Base-by-base conservation (phyloP, 352 stramenopile genomes). In the Lagenidium giganteum region DNA sequence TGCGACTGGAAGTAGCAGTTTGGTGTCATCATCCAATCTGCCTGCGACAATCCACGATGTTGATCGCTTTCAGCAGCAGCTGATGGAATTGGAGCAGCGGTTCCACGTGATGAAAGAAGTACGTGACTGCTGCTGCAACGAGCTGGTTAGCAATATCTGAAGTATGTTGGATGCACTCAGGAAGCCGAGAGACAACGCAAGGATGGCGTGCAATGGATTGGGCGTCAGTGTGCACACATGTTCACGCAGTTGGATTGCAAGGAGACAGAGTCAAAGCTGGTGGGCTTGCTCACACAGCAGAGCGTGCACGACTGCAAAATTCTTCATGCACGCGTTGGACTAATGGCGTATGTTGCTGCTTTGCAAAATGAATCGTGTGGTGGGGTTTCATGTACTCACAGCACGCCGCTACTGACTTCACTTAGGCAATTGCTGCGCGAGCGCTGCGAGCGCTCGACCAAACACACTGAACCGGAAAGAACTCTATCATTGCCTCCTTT, bases 181-280 rank as follows among this genome's bases (percentile, higher is more conserved):
- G 41, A 23, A 9, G 67, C 65, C 1, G 67, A 83, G 28, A 16
- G 7, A 3, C 62, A 65, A 20, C 54, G 61, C 16, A 82, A 76
- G 34, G 55, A 73, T 7, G 51, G 50, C 8, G 77, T 82, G 65
- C 42, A 65, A 24, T 80, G 60, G 67, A 83, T 86, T 31, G 65
- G 64, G 0, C 49, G 62, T 5, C 70, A 83, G 39, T 86, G 73
- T 18, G 70, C 65, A 14, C 67, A 80, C 39, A 47, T 86, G 57
- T 82, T 82, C 35, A 67, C 56, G 13, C 73, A 83, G 25, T 47
- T 86, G 4, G 73, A 82, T 39, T 70, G 65, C 39, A 77, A 76
- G 41, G 73, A 83, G 37, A 67, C 53, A 0, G 67, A 79, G 35
- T 59, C 65, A 5, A 66, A 60, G 27, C 42, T 83, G 8, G 35